Conservation (phyloP, 139 green algal species). For the Closterium sp. region DNA sequence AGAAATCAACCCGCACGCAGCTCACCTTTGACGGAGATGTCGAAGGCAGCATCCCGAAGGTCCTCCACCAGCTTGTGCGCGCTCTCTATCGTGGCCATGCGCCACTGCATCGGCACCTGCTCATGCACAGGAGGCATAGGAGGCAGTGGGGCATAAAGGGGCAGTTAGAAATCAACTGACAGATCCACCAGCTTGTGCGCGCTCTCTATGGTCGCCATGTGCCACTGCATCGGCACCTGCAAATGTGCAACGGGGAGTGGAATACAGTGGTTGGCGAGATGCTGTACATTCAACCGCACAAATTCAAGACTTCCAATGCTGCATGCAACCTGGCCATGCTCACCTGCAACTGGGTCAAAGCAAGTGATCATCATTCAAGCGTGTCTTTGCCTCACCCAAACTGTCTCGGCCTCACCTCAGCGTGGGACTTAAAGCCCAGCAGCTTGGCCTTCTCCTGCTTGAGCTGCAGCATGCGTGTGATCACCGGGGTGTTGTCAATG, state of each 20-base stretch:
- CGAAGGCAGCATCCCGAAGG: conserved; percentile 70
- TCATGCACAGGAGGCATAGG: too few species aligned
- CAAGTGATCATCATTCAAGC: too few species aligned
- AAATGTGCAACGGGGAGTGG: too few species aligned
- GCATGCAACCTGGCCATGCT: too few species aligned
- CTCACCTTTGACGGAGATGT: conserved; percentile 53
- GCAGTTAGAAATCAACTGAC: too few species aligned
- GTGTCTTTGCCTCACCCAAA: background rate
- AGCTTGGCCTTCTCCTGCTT: conserved; percentile 84
- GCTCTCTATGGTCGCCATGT: conserved; percentile 60
- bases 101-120: conserved; percentile 46
- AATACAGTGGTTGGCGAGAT: background rate
- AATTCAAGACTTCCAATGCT: background rate
- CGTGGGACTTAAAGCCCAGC: conserved; percentile 84
- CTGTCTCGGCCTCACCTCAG: too few species aligned
- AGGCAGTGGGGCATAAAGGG: too few species aligned
- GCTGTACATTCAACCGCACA: background rate
- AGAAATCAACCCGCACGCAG: too few species aligned
- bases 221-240: conserved; percentile 46
- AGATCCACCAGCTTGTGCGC: too few species aligned
- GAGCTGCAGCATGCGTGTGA: conserved; percentile 79
- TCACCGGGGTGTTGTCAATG: conserved; percentile 87
- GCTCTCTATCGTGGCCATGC: conserved; percentile 59
- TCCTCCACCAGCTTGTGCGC: conserved; percentile 89
- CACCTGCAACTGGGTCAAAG: too few species aligned